These are phyloP conservation scores for Chaetomium olivaceum DNA, from an alignment of 2,329 filamentous ascomycete genomes.

Conservation along the genomic window DNA sequence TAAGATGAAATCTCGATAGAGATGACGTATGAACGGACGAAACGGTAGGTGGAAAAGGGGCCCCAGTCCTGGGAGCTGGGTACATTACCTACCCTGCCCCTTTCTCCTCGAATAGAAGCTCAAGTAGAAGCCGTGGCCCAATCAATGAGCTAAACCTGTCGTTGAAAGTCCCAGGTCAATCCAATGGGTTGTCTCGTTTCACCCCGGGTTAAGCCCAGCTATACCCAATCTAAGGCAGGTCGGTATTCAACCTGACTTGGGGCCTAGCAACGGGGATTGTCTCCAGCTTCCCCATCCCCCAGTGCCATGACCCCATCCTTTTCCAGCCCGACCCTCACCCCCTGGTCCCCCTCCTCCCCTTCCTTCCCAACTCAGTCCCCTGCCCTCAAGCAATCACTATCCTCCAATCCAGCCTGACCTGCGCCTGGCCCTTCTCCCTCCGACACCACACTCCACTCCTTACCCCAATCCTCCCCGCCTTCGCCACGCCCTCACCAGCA, in stretches of 20 bases:
- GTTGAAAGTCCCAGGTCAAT: background rate
- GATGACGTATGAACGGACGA: background rate
- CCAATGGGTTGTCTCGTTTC: no score
- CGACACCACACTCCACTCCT: conserved; percentile 2
- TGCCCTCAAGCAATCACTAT: conserved; percentile 1
- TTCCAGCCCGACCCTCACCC: background rate
- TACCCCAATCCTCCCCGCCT: background rate
- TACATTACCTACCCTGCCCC: background rate
- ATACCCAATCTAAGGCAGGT: no score
- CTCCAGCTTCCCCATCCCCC: no score
- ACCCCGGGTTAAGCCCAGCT: no score
- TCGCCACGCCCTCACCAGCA: background rate
- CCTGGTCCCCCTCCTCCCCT: background rate
- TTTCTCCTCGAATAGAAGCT: background rate
- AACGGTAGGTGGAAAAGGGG: background rate
- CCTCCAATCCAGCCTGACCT: conserved; percentile 15
- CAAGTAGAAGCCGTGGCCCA: background rate
- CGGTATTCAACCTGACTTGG: no score
- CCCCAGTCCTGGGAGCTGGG: background rate
- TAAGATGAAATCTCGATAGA: background rate
- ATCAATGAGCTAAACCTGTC: background rate
- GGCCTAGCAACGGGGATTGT: no score
- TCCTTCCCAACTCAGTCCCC: background rate
- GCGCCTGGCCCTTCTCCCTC: background rate
- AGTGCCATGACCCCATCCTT: background rate